Evolutionary conservation across 164 flowering plant genomes (phyloP).

Genomic region (Stephania japonica): DNA sequence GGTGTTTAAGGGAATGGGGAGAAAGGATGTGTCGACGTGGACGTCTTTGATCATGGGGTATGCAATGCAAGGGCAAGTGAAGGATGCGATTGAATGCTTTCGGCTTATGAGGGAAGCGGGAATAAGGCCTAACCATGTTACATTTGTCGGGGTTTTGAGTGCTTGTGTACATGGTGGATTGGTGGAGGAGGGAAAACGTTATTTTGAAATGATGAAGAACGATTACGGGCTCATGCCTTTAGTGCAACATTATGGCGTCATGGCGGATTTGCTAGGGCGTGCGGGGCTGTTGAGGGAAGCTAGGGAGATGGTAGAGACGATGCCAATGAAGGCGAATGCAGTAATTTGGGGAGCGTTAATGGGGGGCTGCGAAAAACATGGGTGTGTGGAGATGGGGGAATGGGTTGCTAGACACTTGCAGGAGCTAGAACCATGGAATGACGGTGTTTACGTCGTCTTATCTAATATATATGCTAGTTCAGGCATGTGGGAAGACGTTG

Average conservation of each 20-base stretch:
- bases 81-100: conserved; percentile 44
- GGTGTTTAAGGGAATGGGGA: conserved; percentile 33
- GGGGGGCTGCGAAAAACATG: conserved; percentile 58
- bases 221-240: conserved; percentile 33
- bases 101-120: conserved; percentile 35
- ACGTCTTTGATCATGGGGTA: conserved; percentile 55
- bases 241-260: conserved; percentile 53
- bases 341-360: conserved; percentile 50
- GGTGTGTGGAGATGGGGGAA: conserved; percentile 51
- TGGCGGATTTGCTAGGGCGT: conserved; percentile 62
- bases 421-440: conserved; percentile 60
- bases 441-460: conserved; percentile 56
- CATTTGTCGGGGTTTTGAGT: conserved; percentile 53
- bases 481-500: conserved; percentile 48
- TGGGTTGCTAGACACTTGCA: conserved; percentile 46
- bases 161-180: conserved; percentile 70
- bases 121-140: conserved; percentile 51
- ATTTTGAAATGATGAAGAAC: conserved; percentile 46
- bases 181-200: conserved; percentile 48
- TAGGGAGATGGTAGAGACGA: conserved; percentile 35
- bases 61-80: conserved; percentile 42
- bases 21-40: conserved; percentile 49
- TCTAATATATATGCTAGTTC: conserved; percentile 57
- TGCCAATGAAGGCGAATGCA: conserved; percentile 55
- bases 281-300: conserved; percentile 58